These are phyloP conservation scores for Botrytis sinoallii DNA, from an alignment of 2,329 filamentous ascomycete species.

Conservation along the genomic window DNA sequence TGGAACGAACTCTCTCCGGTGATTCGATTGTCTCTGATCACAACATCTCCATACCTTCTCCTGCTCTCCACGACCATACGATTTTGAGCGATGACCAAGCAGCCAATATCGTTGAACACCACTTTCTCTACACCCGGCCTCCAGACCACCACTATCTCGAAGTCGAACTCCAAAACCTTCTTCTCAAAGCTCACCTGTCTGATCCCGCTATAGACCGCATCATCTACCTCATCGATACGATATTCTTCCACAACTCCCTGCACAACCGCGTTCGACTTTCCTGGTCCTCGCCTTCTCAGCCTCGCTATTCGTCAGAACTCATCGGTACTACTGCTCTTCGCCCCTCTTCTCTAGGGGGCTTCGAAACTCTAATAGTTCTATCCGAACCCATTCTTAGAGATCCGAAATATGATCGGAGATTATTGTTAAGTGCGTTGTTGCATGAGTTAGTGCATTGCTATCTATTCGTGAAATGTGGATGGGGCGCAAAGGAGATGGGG, in stretches of 20 bases:
- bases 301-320: conserved; percentile 52
- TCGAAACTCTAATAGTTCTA: conserved; percentile 61
- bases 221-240: conserved; percentile 58
- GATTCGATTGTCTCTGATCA: conserved; percentile 35
- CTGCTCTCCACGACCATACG: conserved; percentile 20
- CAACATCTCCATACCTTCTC: conserved; percentile 19
- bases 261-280: conserved; percentile 59
- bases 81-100: conserved; percentile 29
- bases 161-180: conserved; percentile 3
- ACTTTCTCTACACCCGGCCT: conserved; percentile 24
- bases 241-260: conserved; percentile 59
- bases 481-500: conserved; percentile 52
- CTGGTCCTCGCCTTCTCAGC: conserved; percentile 49
- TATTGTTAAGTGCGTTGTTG: conserved; percentile 62
- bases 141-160: conserved; percentile 24
- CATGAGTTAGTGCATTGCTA: conserved; percentile 68
- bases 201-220: conserved; percentile 43
- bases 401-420: conserved; percentile 52
- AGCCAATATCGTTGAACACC: conserved; percentile 27
- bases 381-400: conserved; percentile 56
- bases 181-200: not conserved
- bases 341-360: conserved; percentile 44
- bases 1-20: conserved; percentile 37
- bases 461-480: conserved; percentile 60
- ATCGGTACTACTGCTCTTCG: conserved; percentile 63